Base-by-base conservation (phyloP, 352 stramenopile species). In the Globisporangium canariense region DNA sequence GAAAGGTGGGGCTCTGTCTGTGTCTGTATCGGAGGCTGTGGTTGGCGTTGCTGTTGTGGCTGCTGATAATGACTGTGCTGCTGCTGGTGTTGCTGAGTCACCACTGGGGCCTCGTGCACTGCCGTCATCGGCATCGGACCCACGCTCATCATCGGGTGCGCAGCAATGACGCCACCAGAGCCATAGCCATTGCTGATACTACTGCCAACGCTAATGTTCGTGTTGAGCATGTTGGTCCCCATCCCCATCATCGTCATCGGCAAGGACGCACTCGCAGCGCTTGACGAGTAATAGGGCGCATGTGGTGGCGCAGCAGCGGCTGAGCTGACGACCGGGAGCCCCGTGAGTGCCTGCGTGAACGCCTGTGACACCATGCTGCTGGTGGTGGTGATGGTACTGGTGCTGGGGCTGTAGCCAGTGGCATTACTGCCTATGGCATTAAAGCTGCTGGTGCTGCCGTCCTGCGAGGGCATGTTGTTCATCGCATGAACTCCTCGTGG, bases 321-420 rank as follows among this genome's bases (percentile, higher is more conserved):
- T 28, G 25, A 28, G 18, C 51, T 47, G 11, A 16, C 54, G 38
- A 20, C 45, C n/a, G 54, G 54, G 1, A 60, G 18, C 28, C 34
- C 54, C 38, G 54, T 11, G 41, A 63, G 57, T n/a, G 58, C 58
- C 32, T 57, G 47, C n/a, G 58, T 50, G 58, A 64, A 64, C 20
- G 60, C n/a, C 40, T 60, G 61, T 22, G 61, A 22, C 40, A 62
- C 41, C 13, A 38, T 61, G 14, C 25, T 50, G 32, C 13, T 38
- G 36, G 9, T 13, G 11, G 1, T 43, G 40, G 9, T 16, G 34
- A 18, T 45, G 25, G 4, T 16, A 30, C 28, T 25, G 2, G 28
- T 40, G n/a, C 0, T 53, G 20, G 9, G 3, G 22, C 49, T 38
- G 25, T 55, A 55, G 49, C 49, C 49, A 20, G 49, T 2, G 10